Base-by-base conservation (phyloP, 495 filamentous ascomycete genomes). In the Chlorociboria aeruginascens region DNA sequence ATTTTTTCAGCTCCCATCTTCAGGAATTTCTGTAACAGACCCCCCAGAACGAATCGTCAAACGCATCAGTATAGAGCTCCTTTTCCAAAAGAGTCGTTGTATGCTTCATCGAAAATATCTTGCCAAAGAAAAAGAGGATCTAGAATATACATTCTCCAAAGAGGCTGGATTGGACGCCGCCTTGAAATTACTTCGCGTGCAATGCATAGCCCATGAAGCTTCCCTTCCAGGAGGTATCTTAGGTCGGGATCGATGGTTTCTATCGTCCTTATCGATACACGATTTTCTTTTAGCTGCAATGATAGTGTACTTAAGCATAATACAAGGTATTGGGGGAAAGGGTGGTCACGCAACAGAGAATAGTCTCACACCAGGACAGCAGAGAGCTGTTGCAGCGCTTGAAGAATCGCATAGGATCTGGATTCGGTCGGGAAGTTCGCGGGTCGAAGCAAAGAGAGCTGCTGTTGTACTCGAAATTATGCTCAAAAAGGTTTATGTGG, bases 81-180 rank as follows among this genome's bases (percentile, higher is more conserved):
- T 88, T n/a, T 87, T 83, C 54, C 76, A 84, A 47, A 87, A 87
- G 56, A 68, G 73, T 11, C 73, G 83, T 25, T 81, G 78, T 40
- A 77, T 89, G n/a, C 67, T 89, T 28, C 86, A 90, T 57, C 76
- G 85, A 7, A 74, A 77, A 43, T 88, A 83, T 58, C 66, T 88
- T 20, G 69, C 66, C n/a, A 70, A 77, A 48, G 68, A 68, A 3
- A 65, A 72, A 8, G 64, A 66, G 30, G 73, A 77, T 51, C 70
- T 68, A 35, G 73, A 85, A 32, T 85, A 81, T 51, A 68, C 74
- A 3, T 81, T 83, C 58, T 89, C 84, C 6, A 70, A 82, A 34
- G 69, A 71, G 20, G 71, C 71, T 1, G 86, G 82, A 55, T 68
- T 90, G 10, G 76, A 79, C 30, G 80, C 83, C 8, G 79, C 81